Evolutionary conservation across 441 rosid species (phyloP).

Genomic region (Macaranga tanarius): DNA sequence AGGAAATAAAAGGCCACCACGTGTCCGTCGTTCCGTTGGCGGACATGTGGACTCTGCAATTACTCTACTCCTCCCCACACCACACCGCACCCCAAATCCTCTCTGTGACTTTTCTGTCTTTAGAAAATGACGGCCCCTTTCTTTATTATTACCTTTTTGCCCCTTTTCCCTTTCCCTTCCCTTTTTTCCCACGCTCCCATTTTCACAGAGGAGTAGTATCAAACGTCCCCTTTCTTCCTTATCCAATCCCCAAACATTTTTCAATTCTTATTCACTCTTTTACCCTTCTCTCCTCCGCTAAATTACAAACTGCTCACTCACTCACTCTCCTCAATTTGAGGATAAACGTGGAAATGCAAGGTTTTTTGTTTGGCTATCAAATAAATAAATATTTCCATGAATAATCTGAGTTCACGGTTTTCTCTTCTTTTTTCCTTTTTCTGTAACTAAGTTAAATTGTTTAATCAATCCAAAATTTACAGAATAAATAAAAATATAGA

Average conservation of each 20-base stretch:
- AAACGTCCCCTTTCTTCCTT: not conserved
- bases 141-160: not conserved
- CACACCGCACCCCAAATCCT: conserved; percentile 10
- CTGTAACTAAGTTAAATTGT: too few species aligned
- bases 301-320: too few species aligned
- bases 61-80: conserved; percentile 9
- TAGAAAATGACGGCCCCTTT: conserved; percentile 21
- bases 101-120: not conserved
- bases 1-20: not conserved
- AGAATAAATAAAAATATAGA: not conserved
- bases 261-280: too few species aligned
- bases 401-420: too few species aligned
- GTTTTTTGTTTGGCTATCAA: too few species aligned
- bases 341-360: too few species aligned
- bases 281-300: too few species aligned
- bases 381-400: too few species aligned
- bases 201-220: not conserved
- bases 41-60: conserved; percentile 21
- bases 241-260: not conserved
- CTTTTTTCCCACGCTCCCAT: not conserved
- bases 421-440: too few species aligned
- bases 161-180: not conserved
- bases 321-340: too few species aligned
- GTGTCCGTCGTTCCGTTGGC: conserved; percentile 19
- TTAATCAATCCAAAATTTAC: too few species aligned